Conservation (phyloP, 352 stramenopile genomes). For the Phytopythium cucurbitacearum region DNA sequence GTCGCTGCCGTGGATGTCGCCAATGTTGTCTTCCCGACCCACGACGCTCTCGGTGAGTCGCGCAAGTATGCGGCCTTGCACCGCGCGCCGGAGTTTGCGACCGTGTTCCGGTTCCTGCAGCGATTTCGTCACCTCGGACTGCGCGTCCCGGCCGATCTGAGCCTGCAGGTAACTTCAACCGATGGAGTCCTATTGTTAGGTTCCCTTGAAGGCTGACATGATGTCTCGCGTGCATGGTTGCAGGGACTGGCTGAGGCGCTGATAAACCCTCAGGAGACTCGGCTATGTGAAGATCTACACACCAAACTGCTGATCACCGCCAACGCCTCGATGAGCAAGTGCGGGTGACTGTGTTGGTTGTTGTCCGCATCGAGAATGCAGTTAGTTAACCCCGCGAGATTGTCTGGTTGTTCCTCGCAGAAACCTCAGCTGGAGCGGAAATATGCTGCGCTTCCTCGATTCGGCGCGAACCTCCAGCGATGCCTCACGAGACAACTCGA, state of each 20-base stretch:
- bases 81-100: constrained; percentile 41
- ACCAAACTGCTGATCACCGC: constrained; percentile 39
- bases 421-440: constrained; percentile 41
- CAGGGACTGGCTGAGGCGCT: constrained; percentile 34
- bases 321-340: constrained; percentile 45
- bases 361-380: not conserved
- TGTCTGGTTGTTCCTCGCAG: constrained; percentile 11
- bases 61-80: constrained; percentile 38
- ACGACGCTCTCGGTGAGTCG: constrained; percentile 21
- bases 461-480: not conserved
- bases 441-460: constrained; percentile 9
- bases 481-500: constrained; percentile 7
- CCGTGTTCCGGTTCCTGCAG: constrained; percentile 64
- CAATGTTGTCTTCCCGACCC: constrained; percentile 25
- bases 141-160: constrained; percentile 38
- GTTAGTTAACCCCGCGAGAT: not conserved
- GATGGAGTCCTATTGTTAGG: not conserved
- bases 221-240: constrained; percentile 1
- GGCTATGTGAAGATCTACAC: constrained; percentile 43
- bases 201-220: not conserved
- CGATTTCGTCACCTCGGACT: constrained; percentile 55
- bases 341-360: constrained; percentile 7
- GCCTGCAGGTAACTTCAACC: constrained; percentile 28
- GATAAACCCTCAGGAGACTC: constrained; percentile 21
- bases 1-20: not conserved